Evolutionary conservation across 2,329 filamentous ascomycete genomes (phyloP), one percentile per base, ranked within the genome.

Genomic region (Aureobasidium uvarum): DNA sequence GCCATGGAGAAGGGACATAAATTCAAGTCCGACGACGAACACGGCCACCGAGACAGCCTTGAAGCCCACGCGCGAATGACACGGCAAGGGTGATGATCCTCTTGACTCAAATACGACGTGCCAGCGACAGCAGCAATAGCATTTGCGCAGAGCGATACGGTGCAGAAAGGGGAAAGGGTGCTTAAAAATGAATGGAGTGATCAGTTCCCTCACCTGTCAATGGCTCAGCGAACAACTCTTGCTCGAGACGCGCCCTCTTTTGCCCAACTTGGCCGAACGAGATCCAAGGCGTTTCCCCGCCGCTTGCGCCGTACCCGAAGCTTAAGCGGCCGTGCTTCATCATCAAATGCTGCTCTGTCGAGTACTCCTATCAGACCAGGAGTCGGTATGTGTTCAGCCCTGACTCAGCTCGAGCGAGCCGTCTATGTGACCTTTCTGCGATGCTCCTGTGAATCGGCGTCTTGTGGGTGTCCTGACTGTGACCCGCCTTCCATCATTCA

Each of bases 151-250:
- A 11, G 46, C 59, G 33, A 41, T 31, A 52, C 46, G 28, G 46
- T 31, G 60, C 48, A 54, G 39, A 45, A 63, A 36, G 41, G 60
- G 48, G 43, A 45, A 45, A 28, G 13, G 48, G 25, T 48, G 48
- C n/a, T 41, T 31, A 54, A 45, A 38, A 63, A 31, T 33, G 60
- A 62, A 63, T 54, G 48, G 46, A 43, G 38, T 25, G 60, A 20
- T 41, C 58, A n/a, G 25, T 51, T 62, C 46, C 60, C 60, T 63
- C 60, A 63, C 60, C 60, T 63, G 60, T 52, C 60, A 63, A 54
- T 63, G 38, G 48, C 16, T 48, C 46, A 54, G 31, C 20, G 36
- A 38, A 38, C 56, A 60, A 54, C 41, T 63, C 60, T 63, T 54
- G 60, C 43, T 62, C 25, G 20, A 51, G 45, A 62, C 60, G 60